Percentiles rank a stretch among this genome's conserved stretches.
These are phyloP conservation scores for Colletotrichum ledebouriae DNA, from an alignment of 2,329 filamentous ascomycete species.

Conservation along the genomic window DNA sequence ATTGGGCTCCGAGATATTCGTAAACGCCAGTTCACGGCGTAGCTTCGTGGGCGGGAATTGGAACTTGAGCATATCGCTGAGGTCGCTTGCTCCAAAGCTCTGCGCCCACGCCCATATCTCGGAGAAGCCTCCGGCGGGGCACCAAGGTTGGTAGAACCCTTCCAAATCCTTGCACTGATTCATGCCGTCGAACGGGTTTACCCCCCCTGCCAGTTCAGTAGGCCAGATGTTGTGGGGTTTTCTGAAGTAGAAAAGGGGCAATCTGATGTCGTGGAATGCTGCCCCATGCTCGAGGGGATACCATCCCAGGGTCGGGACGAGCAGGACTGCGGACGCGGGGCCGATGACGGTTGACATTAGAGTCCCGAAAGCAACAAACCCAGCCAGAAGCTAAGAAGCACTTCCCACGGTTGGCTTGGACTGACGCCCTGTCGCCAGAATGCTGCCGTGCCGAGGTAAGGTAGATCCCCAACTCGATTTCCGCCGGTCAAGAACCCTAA, in stretches of 20 bases:
- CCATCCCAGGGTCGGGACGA: slow-evolving; percentile 27
- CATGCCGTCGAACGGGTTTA: neutral
- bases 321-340: slow-evolving; percentile 27
- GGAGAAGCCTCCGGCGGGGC: slow-evolving; percentile 6
- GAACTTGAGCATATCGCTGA: slow-evolving; percentile 11
- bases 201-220: no score
- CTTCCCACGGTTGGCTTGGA: no score
- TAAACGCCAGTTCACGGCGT: neutral
- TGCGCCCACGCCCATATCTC: slow-evolving; percentile 14
- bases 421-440: slow-evolving; percentile 21
- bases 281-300: neutral
- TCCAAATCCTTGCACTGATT: slow-evolving; percentile 1
- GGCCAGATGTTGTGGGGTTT: no score
- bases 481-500: slow-evolving; percentile 32
- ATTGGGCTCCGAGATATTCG: neutral
- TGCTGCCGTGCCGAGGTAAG: neutral
- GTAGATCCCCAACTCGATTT: slow-evolving; percentile 33
- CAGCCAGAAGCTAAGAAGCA: no score
- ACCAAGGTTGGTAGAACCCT: slow-evolving; percentile 3
- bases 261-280: neutral
- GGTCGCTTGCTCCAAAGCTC: neutral
- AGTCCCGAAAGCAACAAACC: no score
- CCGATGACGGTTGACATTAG: slow-evolving; percentile 15
- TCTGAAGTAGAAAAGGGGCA: neutral
- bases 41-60: neutral